phyloP scores from a whole-genome alignment of 805 yeast genomes.

The Teunomyces kruisii region DNA sequence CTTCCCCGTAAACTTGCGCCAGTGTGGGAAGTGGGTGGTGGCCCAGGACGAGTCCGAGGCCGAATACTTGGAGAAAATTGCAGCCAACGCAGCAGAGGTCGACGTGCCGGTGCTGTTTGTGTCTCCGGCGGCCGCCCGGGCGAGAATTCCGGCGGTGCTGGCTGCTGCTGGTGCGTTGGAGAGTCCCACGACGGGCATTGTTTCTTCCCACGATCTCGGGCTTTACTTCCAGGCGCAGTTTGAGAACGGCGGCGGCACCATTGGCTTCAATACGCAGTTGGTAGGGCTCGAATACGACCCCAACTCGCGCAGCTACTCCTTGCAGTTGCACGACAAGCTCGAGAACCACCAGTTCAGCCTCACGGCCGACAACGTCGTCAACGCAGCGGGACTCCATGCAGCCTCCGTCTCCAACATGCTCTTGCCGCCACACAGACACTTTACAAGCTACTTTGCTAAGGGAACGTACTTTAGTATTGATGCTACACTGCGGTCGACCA shows the following conservation, averaged over 20 bases:
- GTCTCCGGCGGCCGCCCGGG: conserved; percentile 41
- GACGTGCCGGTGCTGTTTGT: conserved; percentile 58
- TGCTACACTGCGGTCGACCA: conserved; percentile 35
- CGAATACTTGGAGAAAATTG: conserved; percentile 54
- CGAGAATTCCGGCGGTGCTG: conserved; percentile 62
- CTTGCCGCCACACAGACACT: conserved; percentile 60
- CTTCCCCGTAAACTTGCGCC: conserved; percentile 48
- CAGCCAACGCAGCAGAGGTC: conserved; percentile 42
- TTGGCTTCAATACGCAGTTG: conserved; percentile 64
- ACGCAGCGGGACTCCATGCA: conserved; percentile 80
- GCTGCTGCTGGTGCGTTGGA: conserved; percentile 62
- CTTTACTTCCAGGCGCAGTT: conserved; percentile 54
- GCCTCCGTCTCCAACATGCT: conserved; percentile 68
- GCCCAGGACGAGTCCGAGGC: conserved; percentile 72
- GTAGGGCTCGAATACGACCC: conserved; percentile 31
- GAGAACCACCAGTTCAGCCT: conserved; percentile 37
- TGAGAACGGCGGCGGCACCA: conserved; percentile 60
- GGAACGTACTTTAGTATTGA: conserved; percentile 75
- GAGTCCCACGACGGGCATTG: conserved; percentile 83
- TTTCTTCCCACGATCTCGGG: conserved; percentile 78
- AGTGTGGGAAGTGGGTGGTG: conserved; percentile 85
- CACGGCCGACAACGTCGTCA: conserved; percentile 59
- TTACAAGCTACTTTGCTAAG: conserved; percentile 68
- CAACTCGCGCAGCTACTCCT: conserved; percentile 18
- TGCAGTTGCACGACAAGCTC: conserved; percentile 28